phyloP scores from a whole-genome alignment of 75 land plant species.

The Picea sitchensis region DNA sequence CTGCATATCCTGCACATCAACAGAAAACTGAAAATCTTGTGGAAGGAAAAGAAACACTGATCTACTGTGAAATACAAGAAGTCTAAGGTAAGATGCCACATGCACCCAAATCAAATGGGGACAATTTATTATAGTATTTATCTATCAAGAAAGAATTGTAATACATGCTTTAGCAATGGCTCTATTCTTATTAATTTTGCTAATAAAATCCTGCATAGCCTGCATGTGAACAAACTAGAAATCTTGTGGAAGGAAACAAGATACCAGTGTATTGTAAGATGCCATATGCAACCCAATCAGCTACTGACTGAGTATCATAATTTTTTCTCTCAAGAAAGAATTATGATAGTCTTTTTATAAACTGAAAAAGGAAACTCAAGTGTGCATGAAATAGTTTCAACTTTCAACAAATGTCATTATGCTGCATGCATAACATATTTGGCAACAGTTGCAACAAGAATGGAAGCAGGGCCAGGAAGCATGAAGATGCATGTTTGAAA shows the following conservation, averaged over 20 bases:
- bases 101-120: background rate
- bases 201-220: constrained; percentile 95
- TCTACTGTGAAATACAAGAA: background rate
- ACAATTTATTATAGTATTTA: background rate
- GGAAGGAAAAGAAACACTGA: too few relatives aligned
- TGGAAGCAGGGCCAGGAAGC: background rate
- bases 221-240: constrained; percentile 22
- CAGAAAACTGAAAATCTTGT: background rate
- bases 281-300: too few relatives aligned
- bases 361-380: background rate
- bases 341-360: too few relatives aligned
- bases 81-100: background rate
- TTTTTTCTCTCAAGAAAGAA: too few relatives aligned
- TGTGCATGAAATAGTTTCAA: background rate
- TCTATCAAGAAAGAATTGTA: constrained; percentile 43
- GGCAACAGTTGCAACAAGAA: background rate
- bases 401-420: background rate
- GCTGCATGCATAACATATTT: background rate
- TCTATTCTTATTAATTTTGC: constrained; percentile 89
- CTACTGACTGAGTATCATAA: too few relatives aligned
- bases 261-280: too few relatives aligned
- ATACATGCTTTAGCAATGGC: constrained; percentile 80
- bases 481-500: background rate
- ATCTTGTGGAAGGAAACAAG: background rate
- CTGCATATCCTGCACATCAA: constrained; percentile 85